Percentiles rank a stretch among this genome's conserved stretches.
Evolutionary conservation across 2,329 filamentous ascomycete species (phyloP).

Genomic region (Penicillium palitans): DNA sequence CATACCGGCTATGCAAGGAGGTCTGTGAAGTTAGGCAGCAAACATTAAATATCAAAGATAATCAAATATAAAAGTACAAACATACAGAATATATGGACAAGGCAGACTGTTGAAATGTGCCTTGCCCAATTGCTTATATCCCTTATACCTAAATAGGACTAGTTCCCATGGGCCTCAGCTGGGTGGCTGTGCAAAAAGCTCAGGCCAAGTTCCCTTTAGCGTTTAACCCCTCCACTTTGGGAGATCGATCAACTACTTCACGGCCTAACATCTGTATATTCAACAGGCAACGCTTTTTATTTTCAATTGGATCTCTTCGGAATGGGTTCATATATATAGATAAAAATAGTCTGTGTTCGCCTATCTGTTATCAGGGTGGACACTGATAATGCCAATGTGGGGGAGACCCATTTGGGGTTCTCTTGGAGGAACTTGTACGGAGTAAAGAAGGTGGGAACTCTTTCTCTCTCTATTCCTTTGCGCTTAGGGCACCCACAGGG

Average conservation of each 20-base stretch:
- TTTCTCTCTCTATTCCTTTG: not conserved
- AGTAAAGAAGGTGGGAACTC: constrained; percentile 1
- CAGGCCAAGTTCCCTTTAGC: constrained; percentile 6
- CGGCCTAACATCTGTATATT: not conserved
- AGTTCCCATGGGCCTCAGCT: constrained; percentile 26
- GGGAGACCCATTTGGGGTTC: constrained; percentile 16
- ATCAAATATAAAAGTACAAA: not conserved
- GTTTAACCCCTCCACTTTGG: constrained; percentile 10
- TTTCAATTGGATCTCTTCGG: not conserved
- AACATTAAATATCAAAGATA: too few relatives aligned
- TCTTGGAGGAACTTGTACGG: constrained; percentile 3
- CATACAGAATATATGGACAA: constrained; percentile 1
- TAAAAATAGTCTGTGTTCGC: constrained; percentile 11
- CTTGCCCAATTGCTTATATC: constrained; percentile 19
- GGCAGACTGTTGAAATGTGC: constrained; percentile 20
- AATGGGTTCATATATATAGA: not conserved
- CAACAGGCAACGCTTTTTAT: constrained; percentile 4
- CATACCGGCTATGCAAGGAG: not conserved
- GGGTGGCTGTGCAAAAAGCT: constrained; percentile 32
- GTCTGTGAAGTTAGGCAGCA: not conserved
- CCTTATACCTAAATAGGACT: constrained; percentile 14
- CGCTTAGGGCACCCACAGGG: constrained; percentile 10
- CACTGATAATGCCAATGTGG: constrained; percentile 17
- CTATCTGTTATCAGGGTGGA: constrained; percentile 23
- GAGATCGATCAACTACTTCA: not conserved